These are phyloP conservation scores for Ophidiomyces ophidiicola DNA, from an alignment of 2,329 filamentous ascomycete species.

Conservation along the genomic window DNA sequence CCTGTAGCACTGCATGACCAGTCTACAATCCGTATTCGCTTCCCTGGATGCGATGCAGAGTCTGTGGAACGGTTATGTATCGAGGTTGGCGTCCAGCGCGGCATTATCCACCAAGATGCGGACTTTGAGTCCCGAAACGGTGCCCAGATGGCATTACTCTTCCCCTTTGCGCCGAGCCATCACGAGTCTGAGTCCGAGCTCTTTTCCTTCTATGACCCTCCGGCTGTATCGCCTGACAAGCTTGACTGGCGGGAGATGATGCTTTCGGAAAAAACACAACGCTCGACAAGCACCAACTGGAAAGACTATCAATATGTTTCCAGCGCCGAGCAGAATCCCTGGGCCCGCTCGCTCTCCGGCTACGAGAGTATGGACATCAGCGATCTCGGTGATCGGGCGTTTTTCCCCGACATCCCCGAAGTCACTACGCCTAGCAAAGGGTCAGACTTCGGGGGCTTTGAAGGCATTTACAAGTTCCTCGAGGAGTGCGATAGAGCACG, in stretches of 20 bases:
- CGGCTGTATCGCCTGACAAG: constrained; percentile 26
- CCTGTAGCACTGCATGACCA: constrained; percentile 61
- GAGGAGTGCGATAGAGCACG: constrained; percentile 48
- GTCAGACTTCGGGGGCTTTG: constrained; percentile 49
- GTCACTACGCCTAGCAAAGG: constrained; percentile 22
- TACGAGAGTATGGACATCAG: constrained; percentile 49
- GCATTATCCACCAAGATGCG: constrained; percentile 64
- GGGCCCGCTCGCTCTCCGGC: constrained; percentile 42
- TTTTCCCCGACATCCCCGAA: constrained; percentile 32
- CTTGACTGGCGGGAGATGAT: constrained; percentile 50
- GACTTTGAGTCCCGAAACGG: constrained; percentile 59
- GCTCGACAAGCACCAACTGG: constrained; percentile 11
- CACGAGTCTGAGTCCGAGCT: constrained; percentile 33
- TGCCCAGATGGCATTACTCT: constrained; percentile 62
- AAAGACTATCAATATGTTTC: constrained; percentile 33
- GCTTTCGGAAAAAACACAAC: constrained; percentile 26
- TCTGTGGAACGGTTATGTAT: constrained; percentile 74
- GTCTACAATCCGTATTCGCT: constrained; percentile 64
- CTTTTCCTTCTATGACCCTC: constrained; percentile 33
- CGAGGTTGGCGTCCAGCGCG: constrained; percentile 72
- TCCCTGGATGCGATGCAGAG: constrained; percentile 76
- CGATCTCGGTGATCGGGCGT: constrained; percentile 34
- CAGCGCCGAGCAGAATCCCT: constrained; percentile 41
- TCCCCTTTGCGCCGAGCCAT: constrained; percentile 67
- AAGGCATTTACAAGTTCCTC: constrained; percentile 55